Percentiles rank a stretch among this genome's conserved stretches.
These are phyloP conservation scores for Neocatenulostroma microsporum DNA, from an alignment of 2,329 filamentous ascomycete species.

Conservation along the genomic window DNA sequence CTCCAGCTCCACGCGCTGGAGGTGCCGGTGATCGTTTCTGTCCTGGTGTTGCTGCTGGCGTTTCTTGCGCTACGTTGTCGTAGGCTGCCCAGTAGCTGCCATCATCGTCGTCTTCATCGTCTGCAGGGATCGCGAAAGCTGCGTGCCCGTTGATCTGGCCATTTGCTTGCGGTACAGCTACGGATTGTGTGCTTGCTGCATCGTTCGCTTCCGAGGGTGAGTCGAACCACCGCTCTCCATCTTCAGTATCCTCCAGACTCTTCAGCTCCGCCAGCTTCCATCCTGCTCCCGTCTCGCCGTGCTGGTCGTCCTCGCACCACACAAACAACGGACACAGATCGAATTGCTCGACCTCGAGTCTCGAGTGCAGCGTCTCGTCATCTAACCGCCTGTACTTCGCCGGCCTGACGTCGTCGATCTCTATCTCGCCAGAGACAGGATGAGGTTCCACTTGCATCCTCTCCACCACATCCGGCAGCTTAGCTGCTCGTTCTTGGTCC, in stretches of 20 bases:
- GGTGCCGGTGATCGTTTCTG: constrained; percentile 58
- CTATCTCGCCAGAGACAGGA: constrained; percentile 70
- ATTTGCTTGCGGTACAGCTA: constrained; percentile 6
- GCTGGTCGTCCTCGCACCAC: constrained; percentile 59
- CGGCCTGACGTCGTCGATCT: constrained; percentile 60
- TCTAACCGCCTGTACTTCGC: constrained; percentile 62
- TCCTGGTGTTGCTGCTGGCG: constrained; percentile 57
- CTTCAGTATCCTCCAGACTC: constrained; percentile 47
- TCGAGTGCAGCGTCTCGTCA: constrained; percentile 63
- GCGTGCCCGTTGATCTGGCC: constrained; percentile 10
- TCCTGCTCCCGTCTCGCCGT: constrained; percentile 48
- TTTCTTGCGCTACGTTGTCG: no score
- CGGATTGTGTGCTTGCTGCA: constrained; percentile 10
- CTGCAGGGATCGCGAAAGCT: constrained; percentile 11
- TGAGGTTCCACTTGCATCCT: constrained; percentile 66
- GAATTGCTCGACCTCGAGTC: constrained; percentile 55
- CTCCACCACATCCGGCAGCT: constrained; percentile 53
- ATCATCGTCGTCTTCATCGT: constrained; percentile 58
- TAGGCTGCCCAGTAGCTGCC: constrained; percentile 77
- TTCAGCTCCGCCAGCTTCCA: constrained; percentile 69
- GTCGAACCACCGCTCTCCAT: constrained; percentile 51
- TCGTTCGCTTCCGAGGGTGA: constrained; percentile 56
- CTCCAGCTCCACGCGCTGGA: constrained; percentile 10
- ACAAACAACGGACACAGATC: constrained; percentile 58
- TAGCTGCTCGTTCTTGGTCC: constrained; percentile 50